Conservation (phyloP, 2,329 filamentous ascomycete species). For the Penicillium freii region DNA sequence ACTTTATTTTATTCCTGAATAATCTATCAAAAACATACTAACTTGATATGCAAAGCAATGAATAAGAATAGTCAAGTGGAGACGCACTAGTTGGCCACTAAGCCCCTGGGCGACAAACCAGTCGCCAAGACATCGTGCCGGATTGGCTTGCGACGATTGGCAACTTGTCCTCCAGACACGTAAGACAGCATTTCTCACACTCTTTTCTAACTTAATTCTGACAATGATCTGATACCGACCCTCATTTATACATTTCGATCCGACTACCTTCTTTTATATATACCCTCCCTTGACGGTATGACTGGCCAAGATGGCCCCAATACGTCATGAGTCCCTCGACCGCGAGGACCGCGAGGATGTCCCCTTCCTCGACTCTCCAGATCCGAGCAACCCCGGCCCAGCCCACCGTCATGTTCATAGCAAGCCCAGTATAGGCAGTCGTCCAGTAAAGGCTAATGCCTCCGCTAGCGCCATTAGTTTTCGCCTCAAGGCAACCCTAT, state of each 20-base stretch:
- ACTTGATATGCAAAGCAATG: background rate
- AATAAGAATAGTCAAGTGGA: background rate
- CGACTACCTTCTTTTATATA: background rate
- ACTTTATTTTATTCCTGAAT: background rate
- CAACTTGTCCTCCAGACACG: constrained; percentile 5
- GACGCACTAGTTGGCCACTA: background rate
- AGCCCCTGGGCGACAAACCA: background rate
- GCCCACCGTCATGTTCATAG: background rate
- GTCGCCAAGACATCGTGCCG: constrained; percentile 17
- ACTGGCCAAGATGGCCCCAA: constrained; percentile 24
- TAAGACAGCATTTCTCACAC: background rate
- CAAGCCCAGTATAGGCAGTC: constrained; percentile 2
- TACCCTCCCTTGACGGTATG: constrained; percentile 19
- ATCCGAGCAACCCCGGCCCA: constrained; percentile 6
- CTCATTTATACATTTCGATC: background rate
- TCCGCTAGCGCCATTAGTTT: constrained; percentile 31
- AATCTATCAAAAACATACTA: background rate
- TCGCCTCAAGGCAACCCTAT: constrained; percentile 42
- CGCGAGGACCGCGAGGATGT: constrained; percentile 27
- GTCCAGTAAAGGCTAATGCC: constrained; percentile 3
- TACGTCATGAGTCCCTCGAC: constrained; percentile 26
- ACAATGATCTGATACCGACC: background rate
- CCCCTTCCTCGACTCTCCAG: constrained; percentile 30
- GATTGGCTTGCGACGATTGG: constrained; percentile 23
- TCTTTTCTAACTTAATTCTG: background rate